phyloP scores from a whole-genome alignment of 2,329 filamentous ascomycete genomes.

The Cercospora sesami region DNA sequence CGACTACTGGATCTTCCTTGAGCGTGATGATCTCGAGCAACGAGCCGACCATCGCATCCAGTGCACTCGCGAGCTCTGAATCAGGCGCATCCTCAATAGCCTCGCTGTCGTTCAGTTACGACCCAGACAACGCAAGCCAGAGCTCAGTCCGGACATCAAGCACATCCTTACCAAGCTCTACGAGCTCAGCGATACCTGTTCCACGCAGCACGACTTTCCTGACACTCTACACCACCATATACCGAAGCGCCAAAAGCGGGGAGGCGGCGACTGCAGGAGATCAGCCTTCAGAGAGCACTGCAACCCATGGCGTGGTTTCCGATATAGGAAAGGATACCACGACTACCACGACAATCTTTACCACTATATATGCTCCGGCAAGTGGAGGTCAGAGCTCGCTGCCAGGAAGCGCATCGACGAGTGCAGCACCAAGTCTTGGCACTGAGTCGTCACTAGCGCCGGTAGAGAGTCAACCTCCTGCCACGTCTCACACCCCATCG shows the following conservation, averaged over 20 bases:
- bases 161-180: not conserved
- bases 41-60: not conserved
- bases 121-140: not conserved
- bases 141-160: not conserved
- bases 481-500: not conserved
- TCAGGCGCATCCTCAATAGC: not conserved
- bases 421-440: not conserved
- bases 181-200: not conserved
- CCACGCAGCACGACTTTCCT: conserved; percentile 25
- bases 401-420: not conserved
- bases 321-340: not conserved
- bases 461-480: not conserved
- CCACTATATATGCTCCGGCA: not conserved
- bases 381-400: too few species aligned
- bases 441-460: not conserved
- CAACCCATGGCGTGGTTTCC: not conserved
- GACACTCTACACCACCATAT: conserved; percentile 30
- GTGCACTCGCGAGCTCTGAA: not conserved
- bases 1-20: not conserved
- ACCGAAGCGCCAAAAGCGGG: conserved; percentile 12
- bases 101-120: not conserved
- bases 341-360: not conserved
- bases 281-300: not conserved
- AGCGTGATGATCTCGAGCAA: not conserved
- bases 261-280: not conserved